Conservation (phyloP, 2,329 filamentous ascomycete species). For the Chaetoscypha palmicola region DNA sequence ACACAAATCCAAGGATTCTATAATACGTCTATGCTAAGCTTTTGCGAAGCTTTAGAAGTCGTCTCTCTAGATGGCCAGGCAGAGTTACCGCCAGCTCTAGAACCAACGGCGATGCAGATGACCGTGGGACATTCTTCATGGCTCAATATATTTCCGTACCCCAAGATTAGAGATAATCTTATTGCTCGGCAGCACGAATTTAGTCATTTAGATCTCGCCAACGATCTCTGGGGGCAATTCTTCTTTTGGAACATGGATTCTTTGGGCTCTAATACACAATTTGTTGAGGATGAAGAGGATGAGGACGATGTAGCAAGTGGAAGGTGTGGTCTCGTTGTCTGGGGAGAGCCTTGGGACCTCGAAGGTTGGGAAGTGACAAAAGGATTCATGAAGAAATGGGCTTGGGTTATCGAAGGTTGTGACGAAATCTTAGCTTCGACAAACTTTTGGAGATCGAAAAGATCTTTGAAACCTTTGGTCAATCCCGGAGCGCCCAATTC, state of each 20-base stretch:
- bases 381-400: conserved; percentile 3
- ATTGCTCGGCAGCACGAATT: conserved; percentile 15
- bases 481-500: too few relatives aligned
- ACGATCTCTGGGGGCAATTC: conserved; percentile 19
- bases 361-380: conserved; percentile 4
- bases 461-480: not conserved
- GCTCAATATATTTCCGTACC: conserved; percentile 22
- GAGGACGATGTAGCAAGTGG: not conserved
- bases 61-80: conserved; percentile 5
- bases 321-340: not conserved
- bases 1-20: not conserved
- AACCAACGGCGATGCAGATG: conserved; percentile 16
- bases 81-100: conserved; percentile 11
- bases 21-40: not conserved
- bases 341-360: not conserved
- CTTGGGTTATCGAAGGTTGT: conserved; percentile 5
- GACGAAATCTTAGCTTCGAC: not conserved
- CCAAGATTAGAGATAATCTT: conserved; percentile 19
- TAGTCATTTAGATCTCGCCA: conserved; percentile 15
- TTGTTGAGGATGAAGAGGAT: not conserved
- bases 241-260: conserved; percentile 6
- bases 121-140: conserved; percentile 17
- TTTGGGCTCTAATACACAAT: not conserved
- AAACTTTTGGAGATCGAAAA: conserved; percentile 5
- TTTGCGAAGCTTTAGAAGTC: conserved; percentile 15